Evolutionary conservation across 257 asterid genomes (phyloP).

Genomic region (Gardenia jasminoides): DNA sequence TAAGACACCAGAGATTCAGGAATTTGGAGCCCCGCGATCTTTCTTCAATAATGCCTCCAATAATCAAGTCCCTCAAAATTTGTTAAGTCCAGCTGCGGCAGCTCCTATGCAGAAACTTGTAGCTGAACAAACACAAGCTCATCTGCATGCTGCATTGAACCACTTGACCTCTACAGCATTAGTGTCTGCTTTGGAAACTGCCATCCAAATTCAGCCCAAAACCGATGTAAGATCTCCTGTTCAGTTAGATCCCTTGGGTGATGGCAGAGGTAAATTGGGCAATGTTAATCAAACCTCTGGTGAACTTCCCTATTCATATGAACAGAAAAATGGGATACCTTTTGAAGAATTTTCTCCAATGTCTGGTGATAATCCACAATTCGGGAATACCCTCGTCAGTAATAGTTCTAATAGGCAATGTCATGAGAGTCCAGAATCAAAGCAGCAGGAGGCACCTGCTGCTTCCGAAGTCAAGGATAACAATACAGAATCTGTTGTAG

Average conservation of each 20-base stretch:
- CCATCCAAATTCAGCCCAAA: slow-evolving; percentile 28
- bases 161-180: slow-evolving; percentile 28
- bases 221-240: slow-evolving; percentile 27
- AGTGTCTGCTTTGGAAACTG: slow-evolving; percentile 23
- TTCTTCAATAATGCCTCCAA: slow-evolving; percentile 30
- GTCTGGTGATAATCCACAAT: slow-evolving; percentile 27
- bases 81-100: slow-evolving; percentile 21
- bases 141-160: slow-evolving; percentile 30
- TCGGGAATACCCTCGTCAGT: slow-evolving; percentile 17
- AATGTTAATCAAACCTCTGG: slow-evolving; percentile 27
- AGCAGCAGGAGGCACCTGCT: slow-evolving; percentile 27
- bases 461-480: slow-evolving; percentile 35
- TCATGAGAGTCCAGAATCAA: slow-evolving; percentile 30
- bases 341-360: slow-evolving; percentile 32
- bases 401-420: slow-evolving; percentile 22
- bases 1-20: slow-evolving; percentile 38
- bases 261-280: slow-evolving; percentile 33
- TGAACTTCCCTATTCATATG: slow-evolving; percentile 22
- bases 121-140: slow-evolving; percentile 38
- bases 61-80: slow-evolving; percentile 41
- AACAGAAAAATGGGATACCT: slow-evolving; percentile 35
- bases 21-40: slow-evolving; percentile 32
- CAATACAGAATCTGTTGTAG: slow-evolving; percentile 20
- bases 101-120: slow-evolving; percentile 39
- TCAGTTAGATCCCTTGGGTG: slow-evolving; percentile 28